Evolutionary conservation across 2,329 filamentous ascomycete species (phyloP).

Genomic region (Aureobasidium namibiae): DNA sequence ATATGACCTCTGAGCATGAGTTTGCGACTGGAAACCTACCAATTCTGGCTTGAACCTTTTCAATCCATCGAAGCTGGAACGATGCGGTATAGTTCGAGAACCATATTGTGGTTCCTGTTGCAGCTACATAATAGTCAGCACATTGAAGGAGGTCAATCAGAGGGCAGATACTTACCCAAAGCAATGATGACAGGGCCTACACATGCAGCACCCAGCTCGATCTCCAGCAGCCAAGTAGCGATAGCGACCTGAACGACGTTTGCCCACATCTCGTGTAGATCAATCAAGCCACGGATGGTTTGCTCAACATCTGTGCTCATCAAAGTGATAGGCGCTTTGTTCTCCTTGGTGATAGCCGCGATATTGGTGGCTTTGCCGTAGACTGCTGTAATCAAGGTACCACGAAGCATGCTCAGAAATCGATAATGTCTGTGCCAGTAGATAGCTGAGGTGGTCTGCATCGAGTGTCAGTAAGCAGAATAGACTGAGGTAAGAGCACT

Average conservation of each 20-base stretch:
- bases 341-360: neutral
- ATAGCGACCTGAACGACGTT: slow-evolving; percentile 11
- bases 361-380: slow-evolving; percentile 6
- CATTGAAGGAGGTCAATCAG: neutral
- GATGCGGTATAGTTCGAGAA: slow-evolving; percentile 1
- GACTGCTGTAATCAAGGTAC: slow-evolving; percentile 5
- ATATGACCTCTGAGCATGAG: slow-evolving; percentile 14
- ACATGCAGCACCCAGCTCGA: slow-evolving; percentile 11
- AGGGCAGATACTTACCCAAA: neutral
- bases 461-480: neutral
- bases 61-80: slow-evolving; percentile 12
- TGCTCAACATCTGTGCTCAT: slow-evolving; percentile 13
- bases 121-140: neutral
- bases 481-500: neutral
- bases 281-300: neutral
- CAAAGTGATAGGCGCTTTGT: slow-evolving; percentile 1
- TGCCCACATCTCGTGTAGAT: slow-evolving; percentile 14
- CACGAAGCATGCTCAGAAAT: slow-evolving; percentile 7
- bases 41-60: slow-evolving; percentile 4
- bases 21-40: slow-evolving; percentile 16
- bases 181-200: slow-evolving; percentile 9
- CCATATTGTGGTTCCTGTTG: neutral
- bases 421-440: slow-evolving; percentile 12
- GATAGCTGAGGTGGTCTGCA: neutral
- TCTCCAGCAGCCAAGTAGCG: slow-evolving; percentile 3